These are phyloP conservation scores for Vigna reflexopilosa DNA, from an alignment of 306 rosid genomes.

Conservation along the genomic window DNA sequence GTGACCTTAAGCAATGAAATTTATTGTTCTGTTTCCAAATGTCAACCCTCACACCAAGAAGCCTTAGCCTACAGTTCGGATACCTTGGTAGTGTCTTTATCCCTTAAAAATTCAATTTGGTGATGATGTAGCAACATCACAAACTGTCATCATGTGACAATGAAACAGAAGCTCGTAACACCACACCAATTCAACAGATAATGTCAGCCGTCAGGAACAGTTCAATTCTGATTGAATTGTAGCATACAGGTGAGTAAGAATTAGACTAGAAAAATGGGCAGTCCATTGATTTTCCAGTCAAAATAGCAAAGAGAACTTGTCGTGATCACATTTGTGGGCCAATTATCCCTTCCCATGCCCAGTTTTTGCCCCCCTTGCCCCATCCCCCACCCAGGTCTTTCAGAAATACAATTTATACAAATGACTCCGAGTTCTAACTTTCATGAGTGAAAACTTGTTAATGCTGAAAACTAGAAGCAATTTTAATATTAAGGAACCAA, in stretches of 20 bases:
- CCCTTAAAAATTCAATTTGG: background rate
- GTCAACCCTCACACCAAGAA: background rate
- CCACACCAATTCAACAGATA: background rate
- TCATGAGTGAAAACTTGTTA: background rate
- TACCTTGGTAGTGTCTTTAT: background rate
- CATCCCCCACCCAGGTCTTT: background rate
- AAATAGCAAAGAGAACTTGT: background rate
- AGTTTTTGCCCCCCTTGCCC: background rate
- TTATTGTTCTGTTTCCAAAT: background rate
- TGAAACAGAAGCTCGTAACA: background rate
- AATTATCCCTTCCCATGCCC: background rate
- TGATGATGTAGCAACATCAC: background rate
- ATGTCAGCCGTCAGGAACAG: background rate
- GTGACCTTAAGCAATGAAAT: no score
- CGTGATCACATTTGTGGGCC: background rate
- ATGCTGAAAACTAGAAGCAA: slow-evolving; percentile 9
- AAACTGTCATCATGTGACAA: background rate
- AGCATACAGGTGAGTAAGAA: background rate
- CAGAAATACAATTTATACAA: background rate
- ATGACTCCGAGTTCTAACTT: background rate
- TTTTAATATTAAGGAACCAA: slow-evolving; percentile 16
- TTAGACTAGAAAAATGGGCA: background rate
- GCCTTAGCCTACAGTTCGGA: background rate
- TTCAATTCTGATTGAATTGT: background rate
- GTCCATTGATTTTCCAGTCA: background rate